Evolutionary conservation across 306 rosid genomes (phyloP).

Genomic region (Glycine soja): DNA sequence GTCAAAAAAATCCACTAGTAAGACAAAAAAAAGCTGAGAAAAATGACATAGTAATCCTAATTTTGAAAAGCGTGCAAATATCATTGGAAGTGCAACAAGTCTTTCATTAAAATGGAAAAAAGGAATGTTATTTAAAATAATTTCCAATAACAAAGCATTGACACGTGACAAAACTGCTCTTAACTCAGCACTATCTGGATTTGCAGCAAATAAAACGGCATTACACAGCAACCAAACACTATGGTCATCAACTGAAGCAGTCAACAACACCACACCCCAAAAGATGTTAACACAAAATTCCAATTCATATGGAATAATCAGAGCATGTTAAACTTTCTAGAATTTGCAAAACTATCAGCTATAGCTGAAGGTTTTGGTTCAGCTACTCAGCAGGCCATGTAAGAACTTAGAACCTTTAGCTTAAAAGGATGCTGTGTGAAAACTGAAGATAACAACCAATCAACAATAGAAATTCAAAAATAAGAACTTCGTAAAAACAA

Average conservation of each 20-base stretch:
- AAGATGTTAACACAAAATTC: neutral
- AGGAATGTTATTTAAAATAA: neutral
- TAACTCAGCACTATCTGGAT: conserved; percentile 6
- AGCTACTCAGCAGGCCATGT: conserved; percentile 6
- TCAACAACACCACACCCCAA: conserved; percentile 32
- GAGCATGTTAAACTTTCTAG: neutral
- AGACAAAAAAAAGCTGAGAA: neutral
- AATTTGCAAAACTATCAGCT: neutral
- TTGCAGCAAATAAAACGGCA: conserved; percentile 16
- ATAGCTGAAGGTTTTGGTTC: conserved; percentile 17
- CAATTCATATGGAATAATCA: no score
- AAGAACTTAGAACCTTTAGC: neutral
- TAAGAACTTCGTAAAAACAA: conserved; percentile 1
- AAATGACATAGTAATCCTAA: neutral
- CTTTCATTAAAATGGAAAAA: neutral
- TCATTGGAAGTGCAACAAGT: conserved; percentile 7
- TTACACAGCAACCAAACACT: conserved; percentile 11
- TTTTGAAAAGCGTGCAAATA: conserved; percentile 19
- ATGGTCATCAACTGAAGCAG: neutral
- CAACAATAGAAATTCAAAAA: conserved; percentile 4
- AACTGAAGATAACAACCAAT: conserved; percentile 20
- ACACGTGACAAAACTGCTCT: neutral
- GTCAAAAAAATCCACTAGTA: neutral
- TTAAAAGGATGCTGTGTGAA: neutral
- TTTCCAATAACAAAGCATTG: conserved; percentile 26